Base-by-base conservation (phyloP, 2,329 filamentous ascomycete genomes). In the Pestalotiopsis sp. region DNA sequence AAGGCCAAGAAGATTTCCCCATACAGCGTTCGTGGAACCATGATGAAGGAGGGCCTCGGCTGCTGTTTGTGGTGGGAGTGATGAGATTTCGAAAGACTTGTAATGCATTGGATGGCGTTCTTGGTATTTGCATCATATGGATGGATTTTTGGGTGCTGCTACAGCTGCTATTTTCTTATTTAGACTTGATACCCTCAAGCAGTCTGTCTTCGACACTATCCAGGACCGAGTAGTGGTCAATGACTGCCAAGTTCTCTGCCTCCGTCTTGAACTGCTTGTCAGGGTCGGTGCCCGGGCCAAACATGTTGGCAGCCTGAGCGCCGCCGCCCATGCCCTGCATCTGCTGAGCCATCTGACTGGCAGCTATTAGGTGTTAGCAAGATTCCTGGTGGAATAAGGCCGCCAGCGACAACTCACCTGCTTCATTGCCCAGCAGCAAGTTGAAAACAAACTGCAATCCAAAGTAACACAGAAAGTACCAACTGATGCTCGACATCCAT, bases 381-480 rank as follows among this genome's bases (percentile, higher is more conserved):
- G 7, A 27, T 13, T 20, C n/a, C 17, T 41, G 36, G 9, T 20
- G 31, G 31, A 2, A n/a, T 11, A 3, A 31, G 12, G 17, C 1
- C 14, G 17, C 27, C 66, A 57, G 17, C 20, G 61, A 61, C 23
- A 12, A 83, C 91, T 80, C 85, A 98, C 95, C 91, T 80, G 98
- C 98, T 77, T 99, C 97, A 80, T 92, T 97, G 9, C 96, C 96
- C 14, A 99, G 87, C 64, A 99, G 91, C 80, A 98, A 98, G 78
- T 96, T 97, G 80, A 99, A 99, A 68, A 99, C 95, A 67, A 95
- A 94, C 80, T 98, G 95, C 68, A 99, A 86, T 61, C 97, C 96
- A 79, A 99, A 98, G 72, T 99, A 91, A 77, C 97, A 98, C 73
- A 99, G 84, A 79, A 99, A 98, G 84, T 99, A 99, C 95, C 96